phyloP scores from a whole-genome alignment of 352 stramenopile genomes.

The Globisporangium abappressorium region DNA sequence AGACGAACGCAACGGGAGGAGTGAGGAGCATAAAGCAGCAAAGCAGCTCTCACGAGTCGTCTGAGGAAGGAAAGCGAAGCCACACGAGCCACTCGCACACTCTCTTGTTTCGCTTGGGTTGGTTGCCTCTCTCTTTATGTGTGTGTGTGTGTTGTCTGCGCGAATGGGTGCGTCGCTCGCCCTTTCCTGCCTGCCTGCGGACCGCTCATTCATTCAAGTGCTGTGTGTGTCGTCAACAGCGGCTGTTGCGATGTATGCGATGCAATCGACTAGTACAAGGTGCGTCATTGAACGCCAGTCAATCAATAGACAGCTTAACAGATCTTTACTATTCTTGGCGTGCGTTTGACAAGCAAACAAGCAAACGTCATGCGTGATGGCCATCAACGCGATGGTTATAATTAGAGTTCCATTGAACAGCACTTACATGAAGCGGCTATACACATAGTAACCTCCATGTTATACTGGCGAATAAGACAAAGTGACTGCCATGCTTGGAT shows the following conservation, averaged over 20 bases:
- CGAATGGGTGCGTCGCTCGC: background rate
- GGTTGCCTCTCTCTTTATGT: background rate
- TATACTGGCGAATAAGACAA: background rate
- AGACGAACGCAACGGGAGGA: background rate
- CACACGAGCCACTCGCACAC: background rate
- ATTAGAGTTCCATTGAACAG: background rate
- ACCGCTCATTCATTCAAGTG: background rate
- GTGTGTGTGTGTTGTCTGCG: background rate
- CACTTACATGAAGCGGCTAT: background rate
- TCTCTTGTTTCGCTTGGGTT: too few species aligned
- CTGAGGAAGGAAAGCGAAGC: conserved; percentile 9
- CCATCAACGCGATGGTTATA: background rate
- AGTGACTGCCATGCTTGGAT: background rate
- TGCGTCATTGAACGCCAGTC: background rate
- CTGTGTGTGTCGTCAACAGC: background rate
- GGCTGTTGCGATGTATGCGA: too few species aligned
- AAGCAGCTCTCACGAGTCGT: background rate
- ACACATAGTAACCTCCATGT: background rate
- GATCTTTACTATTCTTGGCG: background rate
- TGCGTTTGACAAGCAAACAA: background rate
- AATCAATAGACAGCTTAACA: background rate
- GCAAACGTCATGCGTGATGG: background rate
- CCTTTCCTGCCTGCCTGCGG: background rate
- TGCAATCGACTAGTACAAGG: too few species aligned
- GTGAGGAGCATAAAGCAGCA: background rate